These are phyloP conservation scores for Knufia petricola DNA, from an alignment of 2,329 filamentous ascomycete species.

Conservation along the genomic window DNA sequence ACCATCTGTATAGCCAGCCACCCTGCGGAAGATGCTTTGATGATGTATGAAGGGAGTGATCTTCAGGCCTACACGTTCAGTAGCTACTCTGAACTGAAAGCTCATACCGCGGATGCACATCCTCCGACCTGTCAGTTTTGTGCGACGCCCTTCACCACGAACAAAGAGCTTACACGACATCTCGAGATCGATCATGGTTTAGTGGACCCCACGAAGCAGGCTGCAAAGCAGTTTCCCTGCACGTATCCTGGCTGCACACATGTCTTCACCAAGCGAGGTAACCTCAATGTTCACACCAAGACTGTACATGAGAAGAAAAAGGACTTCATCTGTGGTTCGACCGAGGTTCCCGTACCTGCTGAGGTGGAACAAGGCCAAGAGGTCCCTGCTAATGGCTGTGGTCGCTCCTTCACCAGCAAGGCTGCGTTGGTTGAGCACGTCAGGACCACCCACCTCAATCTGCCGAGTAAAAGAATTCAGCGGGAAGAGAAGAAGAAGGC, in stretches of 20 bases:
- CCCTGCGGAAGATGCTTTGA: conserved; percentile 1
- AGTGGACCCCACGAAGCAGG: conserved; percentile 24
- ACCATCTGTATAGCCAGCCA: conserved; percentile 52
- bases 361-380: conserved; percentile 40
- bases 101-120: conserved; percentile 64
- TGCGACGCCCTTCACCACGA: conserved; percentile 55
- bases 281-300: conserved; percentile 69
- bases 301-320: conserved; percentile 64
- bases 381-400: conserved; percentile 53
- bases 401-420: conserved; percentile 66
- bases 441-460: conserved; percentile 68
- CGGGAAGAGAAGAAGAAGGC: conserved; percentile 32
- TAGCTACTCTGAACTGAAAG: conserved; percentile 60
- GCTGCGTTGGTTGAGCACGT: conserved; percentile 74
- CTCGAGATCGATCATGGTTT: conserved; percentile 67
- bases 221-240: conserved; percentile 49
- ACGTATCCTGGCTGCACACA: conserved; percentile 59
- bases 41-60: conserved; percentile 30
- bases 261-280: conserved; percentile 73
- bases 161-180: conserved; percentile 63
- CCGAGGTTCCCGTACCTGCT: conserved; percentile 48
- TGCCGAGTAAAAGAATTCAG: conserved; percentile 35
- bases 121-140: conserved; percentile 66
- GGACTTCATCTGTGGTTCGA: conserved; percentile 68
- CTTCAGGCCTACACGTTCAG: conserved; percentile 51